Conservation (phyloP, 352 stramenopile species). For the Phytopythium montanum region DNA sequence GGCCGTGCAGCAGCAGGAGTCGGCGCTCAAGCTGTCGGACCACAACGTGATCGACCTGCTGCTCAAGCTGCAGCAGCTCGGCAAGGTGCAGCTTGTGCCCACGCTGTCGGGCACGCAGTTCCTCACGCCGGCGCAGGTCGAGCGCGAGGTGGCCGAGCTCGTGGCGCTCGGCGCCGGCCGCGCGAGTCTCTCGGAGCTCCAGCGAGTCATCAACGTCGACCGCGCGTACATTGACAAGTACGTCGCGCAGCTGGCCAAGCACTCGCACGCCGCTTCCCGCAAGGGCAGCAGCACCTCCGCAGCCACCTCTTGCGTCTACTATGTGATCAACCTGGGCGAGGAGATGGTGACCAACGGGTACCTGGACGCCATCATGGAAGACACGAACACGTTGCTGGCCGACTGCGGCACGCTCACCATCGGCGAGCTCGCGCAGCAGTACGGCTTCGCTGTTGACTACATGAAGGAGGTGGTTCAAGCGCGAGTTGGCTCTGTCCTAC, state of each 20-base stretch:
- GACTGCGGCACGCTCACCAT: conserved; percentile 63
- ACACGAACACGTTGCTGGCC: conserved; percentile 74
- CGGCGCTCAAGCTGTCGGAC: conserved; percentile 75
- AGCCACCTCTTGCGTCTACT: conserved; percentile 32
- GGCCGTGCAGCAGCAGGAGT: conserved; percentile 74
- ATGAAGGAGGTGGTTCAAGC: conserved; percentile 69
- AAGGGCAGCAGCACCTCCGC: conserved; percentile 19
- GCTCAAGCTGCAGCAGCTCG: conserved; percentile 66
- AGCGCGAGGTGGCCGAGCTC: conserved; percentile 73
- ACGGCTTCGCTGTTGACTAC: conserved; percentile 79
- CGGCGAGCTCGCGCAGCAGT: conserved; percentile 76
- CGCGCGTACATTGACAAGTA: conserved; percentile 67
- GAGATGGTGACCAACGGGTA: conserved; percentile 82
- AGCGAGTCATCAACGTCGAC: conserved; percentile 70
- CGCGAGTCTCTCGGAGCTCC: conserved; percentile 60
- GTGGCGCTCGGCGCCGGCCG: conserved; percentile 63
- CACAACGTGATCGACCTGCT: conserved; percentile 82
- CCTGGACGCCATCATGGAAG: conserved; percentile 81
- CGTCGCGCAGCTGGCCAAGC: conserved; percentile 37
- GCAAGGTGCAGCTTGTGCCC: conserved; percentile 77
- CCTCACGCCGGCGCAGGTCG: conserved; percentile 64
- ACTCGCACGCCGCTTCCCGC: conserved; percentile 6
- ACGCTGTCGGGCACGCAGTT: conserved; percentile 81
- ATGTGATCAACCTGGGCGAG: conserved; percentile 68
- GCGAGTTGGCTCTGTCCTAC: conserved; percentile 58